These are phyloP conservation scores for Theileria annulata DNA, from an alignment of 169 alveolate genomes.

Conservation along the genomic window DNA sequence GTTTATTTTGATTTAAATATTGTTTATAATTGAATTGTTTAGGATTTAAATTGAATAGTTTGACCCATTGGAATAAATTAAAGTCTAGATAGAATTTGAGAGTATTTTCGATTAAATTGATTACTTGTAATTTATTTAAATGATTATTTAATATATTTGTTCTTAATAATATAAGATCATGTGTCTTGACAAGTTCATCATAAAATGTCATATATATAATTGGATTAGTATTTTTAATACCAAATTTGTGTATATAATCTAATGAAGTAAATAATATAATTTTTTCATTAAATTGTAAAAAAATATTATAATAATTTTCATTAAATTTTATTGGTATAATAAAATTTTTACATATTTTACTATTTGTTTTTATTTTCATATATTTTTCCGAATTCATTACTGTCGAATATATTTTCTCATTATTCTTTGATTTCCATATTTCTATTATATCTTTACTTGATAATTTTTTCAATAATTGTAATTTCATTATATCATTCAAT, in stretches of 20 bases:
- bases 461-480: conserved; percentile 28
- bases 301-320: conserved; percentile 19
- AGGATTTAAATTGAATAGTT: conserved; percentile 28
- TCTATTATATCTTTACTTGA: conserved; percentile 5
- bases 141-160: conserved; percentile 40
- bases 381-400: not conserved
- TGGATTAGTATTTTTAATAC: conserved; percentile 31
- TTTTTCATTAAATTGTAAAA: conserved; percentile 26
- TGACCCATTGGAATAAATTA: conserved; percentile 56
- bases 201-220: conserved; percentile 33
- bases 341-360: conserved; percentile 16
- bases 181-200: conserved; percentile 27
- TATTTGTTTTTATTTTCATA: conserved; percentile 1
- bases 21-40: conserved; percentile 40
- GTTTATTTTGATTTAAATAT: conserved; percentile 8
- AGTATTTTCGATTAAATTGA: conserved; percentile 17
- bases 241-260: conserved; percentile 11
- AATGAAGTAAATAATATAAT: conserved; percentile 41
- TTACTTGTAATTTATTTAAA: too few species aligned
- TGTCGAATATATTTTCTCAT: not conserved
- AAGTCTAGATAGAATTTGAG: conserved; percentile 49
- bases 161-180: conserved; percentile 33
- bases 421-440: conserved; percentile 35
- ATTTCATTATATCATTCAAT: conserved; percentile 39
- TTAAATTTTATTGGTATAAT: conserved; percentile 28